Evolutionary conservation across 495 filamentous ascomycete genomes (phyloP), one percentile per base, ranked within the genome.

Genomic region (Tuber umbilicatum): DNA sequence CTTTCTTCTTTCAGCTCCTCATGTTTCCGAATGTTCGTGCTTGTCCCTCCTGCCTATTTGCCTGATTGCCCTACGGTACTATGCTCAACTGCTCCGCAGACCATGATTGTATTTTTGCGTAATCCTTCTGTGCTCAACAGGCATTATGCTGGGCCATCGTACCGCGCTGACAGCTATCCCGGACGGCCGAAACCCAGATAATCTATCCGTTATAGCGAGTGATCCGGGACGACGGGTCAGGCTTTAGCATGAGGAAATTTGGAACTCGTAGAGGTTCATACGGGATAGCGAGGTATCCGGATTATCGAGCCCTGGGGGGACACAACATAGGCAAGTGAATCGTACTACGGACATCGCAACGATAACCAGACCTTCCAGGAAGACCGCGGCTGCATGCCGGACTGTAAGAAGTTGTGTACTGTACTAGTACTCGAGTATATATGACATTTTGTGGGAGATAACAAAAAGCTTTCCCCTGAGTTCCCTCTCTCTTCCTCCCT

Each of bases 331-430:
- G 55, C 55, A n/a, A 64, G 55, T 14, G 55, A 31, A 31, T 16
- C n/a, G 55, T 31, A 14, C 55, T 64, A 64, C 55, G 55, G 55
- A 64, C 55, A 64, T 64, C 55, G 55, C 31, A 64, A 64, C 55
- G 55, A 64, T 64, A 31, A 64, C 5, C 55, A 64, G 27, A 64
- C 55, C 55, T 64, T 64, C 31, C 55, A 64, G 55, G 55, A 64
- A 64, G n/a, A 64, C 27, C 17, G 17, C 55, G n/a, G 55, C n/a
- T 31, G 55, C 55, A 31, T 64, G 55, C 55, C n/a, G 55, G 27
- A 31, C 55, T 7, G 55, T 64, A 64, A 64, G 55, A 64, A 64
- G n/a, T 27, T 64, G 55, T 31, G 55, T 10, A 47, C 45, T 19
- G 41, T 42, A 42, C 41, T 9, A 42, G 41, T 42, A 42, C 41